A percentile compares a stretch with the other conserved stretches of the same genome.
Conservation (phyloP, 352 stramenopile species). For the Globisporangium nagaii region DNA sequence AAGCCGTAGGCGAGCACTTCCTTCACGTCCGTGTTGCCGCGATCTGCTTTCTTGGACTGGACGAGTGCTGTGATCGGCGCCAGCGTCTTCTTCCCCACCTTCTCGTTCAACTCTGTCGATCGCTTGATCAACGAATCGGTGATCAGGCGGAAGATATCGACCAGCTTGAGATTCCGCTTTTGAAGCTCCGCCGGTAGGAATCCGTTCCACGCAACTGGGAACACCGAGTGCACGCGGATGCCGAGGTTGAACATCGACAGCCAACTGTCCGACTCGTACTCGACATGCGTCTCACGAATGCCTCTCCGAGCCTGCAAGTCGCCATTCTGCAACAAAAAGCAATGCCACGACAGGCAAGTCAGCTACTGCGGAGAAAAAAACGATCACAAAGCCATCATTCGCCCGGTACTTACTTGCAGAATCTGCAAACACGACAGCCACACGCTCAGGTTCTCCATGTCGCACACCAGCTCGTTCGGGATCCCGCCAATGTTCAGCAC, state of each 20-base stretch:
- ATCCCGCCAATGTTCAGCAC: slow-evolving; percentile 77
- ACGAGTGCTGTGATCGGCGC: slow-evolving; percentile 26
- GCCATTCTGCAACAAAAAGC: slow-evolving; percentile 46
- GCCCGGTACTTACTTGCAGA: slow-evolving; percentile 49
- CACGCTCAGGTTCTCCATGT: slow-evolving; percentile 54
- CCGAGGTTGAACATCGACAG: slow-evolving; percentile 87
- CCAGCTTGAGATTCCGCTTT: slow-evolving; percentile 20
- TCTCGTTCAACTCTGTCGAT: slow-evolving; percentile 45
- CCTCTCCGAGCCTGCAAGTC: slow-evolving; percentile 68
- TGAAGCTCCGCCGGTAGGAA: slow-evolving; percentile 40
- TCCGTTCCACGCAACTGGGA: slow-evolving; percentile 71
- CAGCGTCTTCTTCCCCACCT: slow-evolving; percentile 45
- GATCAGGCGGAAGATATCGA: slow-evolving; percentile 45
- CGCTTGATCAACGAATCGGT: slow-evolving; percentile 33
- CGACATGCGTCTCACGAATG: slow-evolving; percentile 72
- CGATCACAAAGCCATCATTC: no score
- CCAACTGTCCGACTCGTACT: slow-evolving; percentile 88
- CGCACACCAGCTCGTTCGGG: slow-evolving; percentile 73
- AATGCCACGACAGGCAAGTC: no score
- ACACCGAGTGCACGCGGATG: slow-evolving; percentile 82
- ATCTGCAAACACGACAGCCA: slow-evolving; percentile 70
- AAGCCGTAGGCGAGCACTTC: slow-evolving; percentile 49
- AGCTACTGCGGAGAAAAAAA: no score
- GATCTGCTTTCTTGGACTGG: slow-evolving; percentile 10
- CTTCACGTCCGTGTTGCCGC: slow-evolving; percentile 5